phyloP scores from a whole-genome alignment of 2,329 filamentous ascomycete genomes.

The Cladobotryum mycophilum region DNA sequence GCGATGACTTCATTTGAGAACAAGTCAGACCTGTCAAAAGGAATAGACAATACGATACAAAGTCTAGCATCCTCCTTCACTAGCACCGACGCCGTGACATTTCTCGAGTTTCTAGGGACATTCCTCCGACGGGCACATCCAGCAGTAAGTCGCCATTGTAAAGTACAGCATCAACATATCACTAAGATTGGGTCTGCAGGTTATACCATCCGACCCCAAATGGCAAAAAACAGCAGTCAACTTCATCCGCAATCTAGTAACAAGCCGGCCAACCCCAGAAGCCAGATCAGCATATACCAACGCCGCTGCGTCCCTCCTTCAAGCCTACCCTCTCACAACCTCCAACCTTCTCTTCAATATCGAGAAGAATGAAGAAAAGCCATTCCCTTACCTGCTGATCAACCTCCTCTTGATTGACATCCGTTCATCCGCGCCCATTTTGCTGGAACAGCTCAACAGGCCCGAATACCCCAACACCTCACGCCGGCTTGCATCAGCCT shows the following conservation, averaged over 20 bases:
- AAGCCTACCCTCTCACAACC: constrained; percentile 43
- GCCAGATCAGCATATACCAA: constrained; percentile 55
- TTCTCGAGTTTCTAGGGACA: constrained; percentile 50
- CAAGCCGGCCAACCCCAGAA: constrained; percentile 47
- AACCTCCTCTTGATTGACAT: constrained; percentile 62
- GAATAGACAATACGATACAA: constrained; percentile 43
- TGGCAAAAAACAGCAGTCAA: constrained; percentile 46
- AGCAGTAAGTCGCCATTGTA: constrained; percentile 33
- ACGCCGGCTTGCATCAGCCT: constrained; percentile 51
- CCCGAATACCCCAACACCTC: constrained; percentile 46
- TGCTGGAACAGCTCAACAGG: constrained; percentile 53
- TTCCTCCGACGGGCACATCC: constrained; percentile 45
- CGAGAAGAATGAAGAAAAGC: constrained; percentile 36
- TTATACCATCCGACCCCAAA: constrained; percentile 40
- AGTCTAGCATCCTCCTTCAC: constrained; percentile 47
- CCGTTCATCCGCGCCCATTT: constrained; percentile 53
- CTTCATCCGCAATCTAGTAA: constrained; percentile 48
- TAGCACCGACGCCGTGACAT: constrained; percentile 53
- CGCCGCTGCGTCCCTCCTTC: constrained; percentile 50
- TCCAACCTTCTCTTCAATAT: constrained; percentile 48
- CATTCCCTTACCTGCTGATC: constrained; percentile 56
- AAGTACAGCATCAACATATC: neutral
- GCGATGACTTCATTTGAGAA: constrained; percentile 30
- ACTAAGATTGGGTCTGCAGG: constrained; percentile 28
- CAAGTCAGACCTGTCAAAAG: constrained; percentile 24